phyloP scores from a whole-genome alignment of 768 basidiomycete genomes.

The Russula brevipes region DNA sequence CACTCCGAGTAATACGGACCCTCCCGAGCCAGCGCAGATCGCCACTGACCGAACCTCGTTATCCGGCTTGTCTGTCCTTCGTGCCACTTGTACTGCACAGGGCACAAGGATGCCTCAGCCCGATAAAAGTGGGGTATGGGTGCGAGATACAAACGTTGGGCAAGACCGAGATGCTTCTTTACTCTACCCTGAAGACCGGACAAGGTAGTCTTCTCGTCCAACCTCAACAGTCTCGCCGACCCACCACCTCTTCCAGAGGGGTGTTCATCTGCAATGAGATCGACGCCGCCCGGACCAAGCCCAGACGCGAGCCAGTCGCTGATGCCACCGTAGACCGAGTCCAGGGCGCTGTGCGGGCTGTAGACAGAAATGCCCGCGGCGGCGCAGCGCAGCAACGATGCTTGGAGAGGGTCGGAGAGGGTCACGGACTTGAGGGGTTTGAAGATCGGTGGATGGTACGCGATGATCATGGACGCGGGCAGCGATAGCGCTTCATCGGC shows the following conservation, averaged over 20 bases:
- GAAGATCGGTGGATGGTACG: conserved; percentile 88
- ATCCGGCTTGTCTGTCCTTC: conserved; percentile 28
- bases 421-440: conserved; percentile 69
- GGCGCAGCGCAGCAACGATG: conserved; percentile 72
- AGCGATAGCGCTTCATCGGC: conserved; percentile 59
- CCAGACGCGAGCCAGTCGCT: conserved; percentile 81
- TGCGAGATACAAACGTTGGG: conserved; percentile 40
- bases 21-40: conserved; percentile 89
- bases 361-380: conserved; percentile 83
- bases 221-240: conserved; percentile 9
- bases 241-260: conserved; percentile 36
- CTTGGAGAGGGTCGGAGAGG: conserved; percentile 70
- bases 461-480: conserved; percentile 61
- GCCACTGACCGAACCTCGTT: conserved; percentile 55
- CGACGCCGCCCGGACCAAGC: conserved; percentile 29
- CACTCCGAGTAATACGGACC: conserved; percentile 63
- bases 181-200: conserved; percentile 39
- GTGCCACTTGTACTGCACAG: conserved; percentile 59
- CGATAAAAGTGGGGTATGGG: not conserved
- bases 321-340: conserved; percentile 76
- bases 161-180: conserved; percentile 28
- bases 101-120: conserved; percentile 6
- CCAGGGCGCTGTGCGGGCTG: conserved; percentile 83
- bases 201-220: conserved; percentile 22
- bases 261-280: conserved; percentile 37